phyloP scores from a whole-genome alignment of 2,329 filamentous ascomycete genomes.

The Colletotrichum agaves region DNA sequence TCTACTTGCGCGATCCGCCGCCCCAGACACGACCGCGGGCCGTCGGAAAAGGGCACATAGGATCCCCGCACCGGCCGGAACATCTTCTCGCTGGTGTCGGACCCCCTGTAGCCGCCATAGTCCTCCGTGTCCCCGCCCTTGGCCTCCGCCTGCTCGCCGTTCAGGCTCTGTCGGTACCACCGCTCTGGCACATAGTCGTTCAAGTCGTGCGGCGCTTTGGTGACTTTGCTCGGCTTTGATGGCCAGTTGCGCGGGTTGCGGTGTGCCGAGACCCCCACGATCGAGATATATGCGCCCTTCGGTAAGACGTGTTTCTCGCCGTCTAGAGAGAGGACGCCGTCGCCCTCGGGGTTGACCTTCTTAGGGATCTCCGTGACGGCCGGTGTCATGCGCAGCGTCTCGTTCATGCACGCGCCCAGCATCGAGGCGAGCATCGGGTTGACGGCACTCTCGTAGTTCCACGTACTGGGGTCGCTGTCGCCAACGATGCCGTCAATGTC shows the following conservation, averaged over 20 bases:
- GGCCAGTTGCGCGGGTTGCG: slow-evolving; percentile 82
- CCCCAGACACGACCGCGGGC: slow-evolving; percentile 67
- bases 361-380: slow-evolving; percentile 80
- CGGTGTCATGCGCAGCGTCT: slow-evolving; percentile 78
- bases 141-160: slow-evolving; percentile 40
- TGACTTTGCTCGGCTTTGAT: slow-evolving; percentile 56
- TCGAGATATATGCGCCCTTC: slow-evolving; percentile 62
- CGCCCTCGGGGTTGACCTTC: slow-evolving; percentile 57
- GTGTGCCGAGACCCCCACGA: slow-evolving; percentile 68
- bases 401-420: slow-evolving; percentile 80
- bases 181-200: slow-evolving; percentile 77
- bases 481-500: slow-evolving; percentile 76
- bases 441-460: slow-evolving; percentile 77
- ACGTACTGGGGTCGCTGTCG: slow-evolving; percentile 65
- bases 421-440: slow-evolving; percentile 74
- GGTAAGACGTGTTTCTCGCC: slow-evolving; percentile 70
- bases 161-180: slow-evolving; percentile 66
- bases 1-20: slow-evolving; percentile 69
- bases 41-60: slow-evolving; percentile 69
- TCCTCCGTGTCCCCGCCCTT: slow-evolving; percentile 53
- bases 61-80: slow-evolving; percentile 68
- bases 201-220: slow-evolving; percentile 63
- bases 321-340: slow-evolving; percentile 68
- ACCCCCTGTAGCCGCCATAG: slow-evolving; percentile 67
- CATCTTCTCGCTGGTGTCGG: slow-evolving; percentile 70